These are phyloP conservation scores for Euptelea pleiosperma DNA, from an alignment of 164 flowering plant genomes.

Conservation along the genomic window DNA sequence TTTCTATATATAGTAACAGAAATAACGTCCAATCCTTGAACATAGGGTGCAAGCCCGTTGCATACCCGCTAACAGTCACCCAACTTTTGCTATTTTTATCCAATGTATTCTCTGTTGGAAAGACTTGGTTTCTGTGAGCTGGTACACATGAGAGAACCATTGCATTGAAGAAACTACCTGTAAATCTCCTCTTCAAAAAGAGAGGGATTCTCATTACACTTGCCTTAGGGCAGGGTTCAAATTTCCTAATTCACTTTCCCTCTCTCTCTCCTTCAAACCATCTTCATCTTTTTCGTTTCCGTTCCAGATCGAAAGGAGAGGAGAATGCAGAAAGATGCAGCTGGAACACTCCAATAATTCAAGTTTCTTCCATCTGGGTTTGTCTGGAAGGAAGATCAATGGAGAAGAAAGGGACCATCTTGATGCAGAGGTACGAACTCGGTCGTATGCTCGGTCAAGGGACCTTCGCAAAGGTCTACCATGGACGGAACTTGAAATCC, in stretches of 20 bases:
- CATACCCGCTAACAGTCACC: too few relatives aligned
- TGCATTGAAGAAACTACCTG: background rate
- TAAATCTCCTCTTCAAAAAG: conserved; percentile 3
- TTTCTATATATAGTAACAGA: too few relatives aligned
- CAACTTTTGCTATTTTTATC: background rate
- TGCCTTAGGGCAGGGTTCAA: background rate
- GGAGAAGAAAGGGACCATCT: conserved; percentile 29
- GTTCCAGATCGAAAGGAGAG: background rate
- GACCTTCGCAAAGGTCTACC: conserved; percentile 38
- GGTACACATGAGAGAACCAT: background rate
- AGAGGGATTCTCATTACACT: background rate
- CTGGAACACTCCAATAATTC: background rate
- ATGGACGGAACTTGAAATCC: conserved; percentile 24
- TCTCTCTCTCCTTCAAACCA: background rate
- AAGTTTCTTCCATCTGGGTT: background rate
- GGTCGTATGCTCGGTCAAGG: conserved; percentile 41
- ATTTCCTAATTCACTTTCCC: background rate
- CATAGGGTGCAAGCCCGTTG: too few relatives aligned
- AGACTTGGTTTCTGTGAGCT: background rate
- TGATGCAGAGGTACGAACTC: conserved; percentile 34
- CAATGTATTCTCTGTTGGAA: too few relatives aligned
- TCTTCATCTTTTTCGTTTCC: too few relatives aligned
- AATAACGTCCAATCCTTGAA: too few relatives aligned
- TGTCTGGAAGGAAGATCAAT: conserved; percentile 7
- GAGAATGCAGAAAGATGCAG: background rate